phyloP scores from a whole-genome alignment of 257 asterid genomes.

The Fraxinus quadrangulata region DNA sequence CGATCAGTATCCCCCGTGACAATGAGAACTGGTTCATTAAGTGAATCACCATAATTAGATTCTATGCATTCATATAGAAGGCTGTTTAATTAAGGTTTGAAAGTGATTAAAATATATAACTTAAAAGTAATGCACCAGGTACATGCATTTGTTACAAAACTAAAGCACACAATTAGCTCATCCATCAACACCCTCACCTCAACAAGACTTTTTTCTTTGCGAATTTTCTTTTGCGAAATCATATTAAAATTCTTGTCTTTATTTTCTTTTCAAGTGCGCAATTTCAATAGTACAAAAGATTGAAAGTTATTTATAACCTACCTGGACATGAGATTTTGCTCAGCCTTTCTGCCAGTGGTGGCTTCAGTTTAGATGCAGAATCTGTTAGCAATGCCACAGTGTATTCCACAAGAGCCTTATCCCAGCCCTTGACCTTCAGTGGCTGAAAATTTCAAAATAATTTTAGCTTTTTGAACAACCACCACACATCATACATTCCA shows the following conservation, averaged over 20 bases:
- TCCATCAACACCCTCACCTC: background rate
- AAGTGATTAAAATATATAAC: background rate
- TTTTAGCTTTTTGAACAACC: conserved; percentile 10
- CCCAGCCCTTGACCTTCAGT: conserved; percentile 89
- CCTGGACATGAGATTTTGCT: conserved; percentile 89
- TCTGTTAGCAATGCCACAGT: conserved; percentile 76
- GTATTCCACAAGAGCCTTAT: conserved; percentile 78
- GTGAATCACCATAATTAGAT: conserved; percentile 27
- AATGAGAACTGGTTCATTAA: conserved; percentile 62
- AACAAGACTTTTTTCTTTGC: background rate
- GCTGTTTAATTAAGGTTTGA: background rate
- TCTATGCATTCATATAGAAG: conserved; percentile 13
- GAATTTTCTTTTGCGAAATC: background rate
- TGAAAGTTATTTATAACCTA: conserved; percentile 48
- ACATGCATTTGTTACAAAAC: too few species aligned
- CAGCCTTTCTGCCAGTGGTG: conserved; percentile 57
- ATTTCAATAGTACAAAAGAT: conserved; percentile 16
- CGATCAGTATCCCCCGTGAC: conserved; percentile 92
- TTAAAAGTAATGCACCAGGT: background rate
- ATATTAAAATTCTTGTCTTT: background rate
- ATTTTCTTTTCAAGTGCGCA: conserved; percentile 6
- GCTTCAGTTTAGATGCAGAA: conserved; percentile 51
- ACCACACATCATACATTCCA: background rate
- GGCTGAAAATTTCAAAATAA: conserved; percentile 54
- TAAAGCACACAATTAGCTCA: conserved; percentile 8